Evolutionary conservation across 768 basidiomycete genomes (phyloP).

Genomic region (Nidularia pulvinata): DNA sequence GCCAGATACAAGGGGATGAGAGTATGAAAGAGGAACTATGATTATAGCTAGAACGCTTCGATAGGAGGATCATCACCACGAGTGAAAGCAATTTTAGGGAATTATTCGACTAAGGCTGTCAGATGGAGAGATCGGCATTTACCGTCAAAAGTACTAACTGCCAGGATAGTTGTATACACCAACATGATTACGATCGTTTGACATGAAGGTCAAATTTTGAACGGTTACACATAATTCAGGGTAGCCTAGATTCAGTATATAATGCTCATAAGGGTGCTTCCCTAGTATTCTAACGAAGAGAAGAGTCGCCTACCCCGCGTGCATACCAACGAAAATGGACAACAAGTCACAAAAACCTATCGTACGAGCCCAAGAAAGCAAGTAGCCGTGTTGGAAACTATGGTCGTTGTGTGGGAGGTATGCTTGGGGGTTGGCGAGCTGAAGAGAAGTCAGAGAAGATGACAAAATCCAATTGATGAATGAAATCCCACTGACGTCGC

Average conservation of each 20-base stretch:
- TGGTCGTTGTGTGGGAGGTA: not conserved
- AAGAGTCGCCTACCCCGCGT: no score
- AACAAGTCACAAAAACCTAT: not conserved
- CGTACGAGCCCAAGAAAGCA: not conserved
- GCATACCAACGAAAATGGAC: not conserved
- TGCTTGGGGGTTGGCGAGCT: not conserved
- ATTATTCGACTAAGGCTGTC: conserved; percentile 8
- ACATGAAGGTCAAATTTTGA: not conserved
- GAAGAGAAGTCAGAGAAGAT: not conserved
- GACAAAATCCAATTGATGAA: no score
- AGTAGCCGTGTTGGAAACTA: not conserved
- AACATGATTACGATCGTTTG: no score
- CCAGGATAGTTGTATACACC: no score
- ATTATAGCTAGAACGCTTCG: conserved; percentile 12
- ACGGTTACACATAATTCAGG: conserved; percentile 7
- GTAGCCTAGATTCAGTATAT: not conserved
- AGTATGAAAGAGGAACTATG: conserved; percentile 10
- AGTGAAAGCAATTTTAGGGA: conserved; percentile 7
- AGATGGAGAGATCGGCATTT: conserved; percentile 19
- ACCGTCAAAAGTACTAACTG: conserved; percentile 7
- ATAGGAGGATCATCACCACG: conserved; percentile 13
- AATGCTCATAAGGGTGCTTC: not conserved
- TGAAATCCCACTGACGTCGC: no score
- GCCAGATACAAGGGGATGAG: conserved; percentile 14
- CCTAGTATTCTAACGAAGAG: not conserved